Evolutionary conservation across 1,139 yeast species (phyloP).

Genomic region (Candida neerlandica): DNA sequence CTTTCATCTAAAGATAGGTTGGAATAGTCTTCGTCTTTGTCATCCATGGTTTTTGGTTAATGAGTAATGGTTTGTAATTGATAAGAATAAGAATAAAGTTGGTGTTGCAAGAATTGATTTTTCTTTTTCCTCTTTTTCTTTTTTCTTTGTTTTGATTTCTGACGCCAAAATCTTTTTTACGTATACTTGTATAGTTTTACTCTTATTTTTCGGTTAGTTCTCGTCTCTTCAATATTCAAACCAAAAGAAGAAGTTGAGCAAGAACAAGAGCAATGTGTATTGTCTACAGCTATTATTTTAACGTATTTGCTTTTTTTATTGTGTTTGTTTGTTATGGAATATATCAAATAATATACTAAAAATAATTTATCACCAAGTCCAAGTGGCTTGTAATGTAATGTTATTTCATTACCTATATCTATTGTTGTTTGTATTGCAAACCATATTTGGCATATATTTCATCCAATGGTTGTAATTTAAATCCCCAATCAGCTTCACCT

Average conservation of each 20-base stretch:
- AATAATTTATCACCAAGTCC: no score
- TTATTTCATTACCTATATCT: background rate
- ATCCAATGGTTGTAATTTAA: conserved; percentile 46
- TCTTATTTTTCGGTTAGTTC: background rate
- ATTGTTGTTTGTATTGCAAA: conserved; percentile 17
- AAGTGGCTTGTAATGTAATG: no score
- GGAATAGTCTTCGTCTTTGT: conserved; percentile 62
- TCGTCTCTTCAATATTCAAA: background rate
- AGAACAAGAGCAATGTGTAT: background rate
- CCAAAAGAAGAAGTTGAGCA: no score
- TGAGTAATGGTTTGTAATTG: no score
- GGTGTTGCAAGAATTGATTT: background rate
- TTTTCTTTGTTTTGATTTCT: conserved; percentile 4
- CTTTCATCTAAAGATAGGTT: conserved; percentile 67
- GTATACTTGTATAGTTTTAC: no score
- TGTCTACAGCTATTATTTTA: background rate
- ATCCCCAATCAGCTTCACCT: conserved; percentile 55
- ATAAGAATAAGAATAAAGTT: background rate
- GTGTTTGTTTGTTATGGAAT: no score
- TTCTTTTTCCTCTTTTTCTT: background rate
- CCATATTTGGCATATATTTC: conserved; percentile 49
- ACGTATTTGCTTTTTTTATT: background rate
- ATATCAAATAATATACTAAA: no score
- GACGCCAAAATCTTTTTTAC: background rate
- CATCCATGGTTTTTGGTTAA: conserved; percentile 24